These are phyloP conservation scores for Lepiota subincarnata DNA, from an alignment of 768 basidiomycete genomes.

Conservation along the genomic window DNA sequence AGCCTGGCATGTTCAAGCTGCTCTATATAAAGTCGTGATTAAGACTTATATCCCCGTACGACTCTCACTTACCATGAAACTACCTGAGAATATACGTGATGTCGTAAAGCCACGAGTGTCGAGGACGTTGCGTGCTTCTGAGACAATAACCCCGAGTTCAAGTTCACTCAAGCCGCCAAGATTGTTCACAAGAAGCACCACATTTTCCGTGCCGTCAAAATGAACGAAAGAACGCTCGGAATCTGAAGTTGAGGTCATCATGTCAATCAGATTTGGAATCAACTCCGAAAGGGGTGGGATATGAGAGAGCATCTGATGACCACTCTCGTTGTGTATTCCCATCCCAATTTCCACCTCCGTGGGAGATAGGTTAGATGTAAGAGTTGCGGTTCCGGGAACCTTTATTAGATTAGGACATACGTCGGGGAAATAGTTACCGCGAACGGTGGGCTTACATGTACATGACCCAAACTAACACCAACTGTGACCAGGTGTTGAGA, in stretches of 20 bases:
- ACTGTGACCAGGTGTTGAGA: constrained; percentile 72
- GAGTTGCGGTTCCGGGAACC: constrained; percentile 74
- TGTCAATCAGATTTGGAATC: constrained; percentile 62
- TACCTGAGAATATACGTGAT: constrained; percentile 67
- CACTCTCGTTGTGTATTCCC: constrained; percentile 91
- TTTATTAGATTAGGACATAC: constrained; percentile 21
- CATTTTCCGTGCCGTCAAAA: constrained; percentile 63
- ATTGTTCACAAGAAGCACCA: constrained; percentile 84
- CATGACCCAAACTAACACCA: constrained; percentile 85
- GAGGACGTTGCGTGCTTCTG: constrained; percentile 55
- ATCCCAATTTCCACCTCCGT: constrained; percentile 85
- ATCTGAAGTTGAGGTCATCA: constrained; percentile 70
- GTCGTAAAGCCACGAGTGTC: constrained; percentile 52
- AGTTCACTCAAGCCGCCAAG: constrained; percentile 83
- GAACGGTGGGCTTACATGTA: constrained; percentile 52
- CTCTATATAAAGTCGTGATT: constrained; percentile 43
- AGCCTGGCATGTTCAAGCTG: constrained; percentile 90
- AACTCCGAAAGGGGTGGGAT: constrained; percentile 69
- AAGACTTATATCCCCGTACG: not conserved
- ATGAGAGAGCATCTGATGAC: constrained; percentile 62
- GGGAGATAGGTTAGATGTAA: constrained; percentile 48
- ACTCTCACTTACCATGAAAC: constrained; percentile 67
- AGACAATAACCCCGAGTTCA: constrained; percentile 67
- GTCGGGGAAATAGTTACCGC: not conserved
- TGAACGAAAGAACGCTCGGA: constrained; percentile 74